Conservation (phyloP, 331 rosid genomes). For the Cydonia oblonga region DNA sequence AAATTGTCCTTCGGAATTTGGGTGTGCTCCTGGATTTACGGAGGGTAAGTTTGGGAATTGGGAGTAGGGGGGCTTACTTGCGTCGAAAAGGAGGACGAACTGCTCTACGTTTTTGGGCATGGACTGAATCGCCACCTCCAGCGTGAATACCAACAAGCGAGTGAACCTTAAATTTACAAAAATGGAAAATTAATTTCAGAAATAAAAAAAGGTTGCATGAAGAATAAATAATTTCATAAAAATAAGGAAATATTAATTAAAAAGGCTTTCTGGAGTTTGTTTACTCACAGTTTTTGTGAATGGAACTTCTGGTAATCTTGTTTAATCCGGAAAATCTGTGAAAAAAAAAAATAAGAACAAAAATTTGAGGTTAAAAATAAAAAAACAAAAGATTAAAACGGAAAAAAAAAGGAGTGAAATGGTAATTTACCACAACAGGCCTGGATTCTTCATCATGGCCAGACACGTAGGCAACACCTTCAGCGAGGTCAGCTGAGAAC, state of each 20-base stretch:
- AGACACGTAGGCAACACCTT: conserved; percentile 83
- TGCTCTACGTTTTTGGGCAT: conserved; percentile 78
- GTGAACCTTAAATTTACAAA: conserved; percentile 38
- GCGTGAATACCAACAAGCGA: conserved; percentile 74
- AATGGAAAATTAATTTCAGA: background rate
- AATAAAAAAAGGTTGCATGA: background rate
- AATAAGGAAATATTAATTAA: background rate
- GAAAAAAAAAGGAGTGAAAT: background rate
- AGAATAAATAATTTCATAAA: too few species aligned
- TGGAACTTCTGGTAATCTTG: conserved; percentile 79
- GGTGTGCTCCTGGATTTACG: background rate
- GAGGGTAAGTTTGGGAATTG: background rate
- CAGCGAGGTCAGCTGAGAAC: conserved; percentile 84
- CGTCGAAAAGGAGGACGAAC: conserved; percentile 77
- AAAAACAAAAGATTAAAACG: background rate
- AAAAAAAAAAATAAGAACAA: background rate
- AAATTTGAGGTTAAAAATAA: background rate
- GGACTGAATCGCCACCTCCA: conserved; percentile 79
- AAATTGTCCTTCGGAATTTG: background rate
- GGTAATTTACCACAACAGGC: conserved; percentile 59
- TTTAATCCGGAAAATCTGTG: conserved; percentile 76
- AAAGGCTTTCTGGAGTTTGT: background rate
- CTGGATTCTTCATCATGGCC: conserved; percentile 94
- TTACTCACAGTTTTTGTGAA: conserved; percentile 80
- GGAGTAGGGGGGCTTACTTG: conserved; percentile 46